Evolutionary conservation across 495 filamentous ascomycete genomes (phyloP), one percentile per base, ranked within the genome.

Genomic region (Aspergillus olivimuriae): DNA sequence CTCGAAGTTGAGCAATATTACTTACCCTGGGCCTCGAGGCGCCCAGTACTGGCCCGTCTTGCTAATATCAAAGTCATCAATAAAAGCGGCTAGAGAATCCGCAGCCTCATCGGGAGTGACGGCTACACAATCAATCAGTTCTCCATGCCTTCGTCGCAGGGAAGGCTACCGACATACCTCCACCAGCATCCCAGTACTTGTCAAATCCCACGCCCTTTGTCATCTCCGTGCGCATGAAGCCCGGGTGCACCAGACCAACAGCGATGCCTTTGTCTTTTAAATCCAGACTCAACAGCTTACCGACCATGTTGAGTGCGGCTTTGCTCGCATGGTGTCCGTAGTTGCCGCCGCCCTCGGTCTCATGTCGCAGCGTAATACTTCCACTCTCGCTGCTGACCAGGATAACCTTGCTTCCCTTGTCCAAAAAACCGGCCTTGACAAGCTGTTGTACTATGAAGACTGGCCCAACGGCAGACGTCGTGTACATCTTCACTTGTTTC

Each of bases 191-290:
- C 75, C 77, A 85, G 50, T 68, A 84, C 53, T 83, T 75, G 54
- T 87, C 83, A 53, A 84, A 86, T 8, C 79, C 82, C 19, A 86
- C 83, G 2, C 74, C 63, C 49, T 69, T 76, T 4, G 82, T 86
- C 80, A 86, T 84, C 52, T 86, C 80, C 14, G 83, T 86, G 36
- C 83, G 63, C 82, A 88, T 84, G 56, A 86, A 86, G 0, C 83
- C 82, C 3, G 84, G 83, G 59, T 88, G 83, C 15, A 87, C 70
- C 39, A 86, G 63, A 4, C 73, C 80, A 7, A 88, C 77, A 2
- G 81, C 70, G 38, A 88, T 72, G 0, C 72, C 77, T 32, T 79
- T 65, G 0, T 74, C 68, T 57, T 81, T 80, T 16, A 88, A 59
- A 56, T 88, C 83, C 47, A 85, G 58, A 50, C 75, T 79, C 24